These are phyloP conservation scores for Galeopsis tetrahit DNA, from an alignment of 257 asterid genomes.

Conservation along the genomic window DNA sequence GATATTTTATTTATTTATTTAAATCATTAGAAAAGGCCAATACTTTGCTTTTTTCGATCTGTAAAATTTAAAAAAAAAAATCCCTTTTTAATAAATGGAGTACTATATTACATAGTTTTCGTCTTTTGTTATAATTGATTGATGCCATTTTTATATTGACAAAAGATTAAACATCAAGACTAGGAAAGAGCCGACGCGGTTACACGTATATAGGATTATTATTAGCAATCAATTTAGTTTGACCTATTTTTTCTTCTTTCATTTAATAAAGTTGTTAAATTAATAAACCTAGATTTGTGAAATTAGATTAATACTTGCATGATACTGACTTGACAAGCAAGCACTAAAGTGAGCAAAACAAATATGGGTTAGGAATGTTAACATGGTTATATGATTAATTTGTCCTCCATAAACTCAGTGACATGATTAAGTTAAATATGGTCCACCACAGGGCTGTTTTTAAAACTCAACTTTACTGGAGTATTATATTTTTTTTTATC, in stretches of 20 bases:
- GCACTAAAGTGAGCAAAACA: not conserved
- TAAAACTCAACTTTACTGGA: not conserved
- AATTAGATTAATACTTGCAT: not conserved
- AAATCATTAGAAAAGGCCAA: slow-evolving; percentile 34
- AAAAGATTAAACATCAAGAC: not conserved
- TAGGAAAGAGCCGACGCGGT: not conserved
- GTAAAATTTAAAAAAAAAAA: not conserved
- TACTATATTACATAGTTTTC: not conserved
- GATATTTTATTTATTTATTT: slow-evolving; percentile 8
- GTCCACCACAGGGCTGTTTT: no score
- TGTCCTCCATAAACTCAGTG: no score
- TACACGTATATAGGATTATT: slow-evolving; percentile 15
- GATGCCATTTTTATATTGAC: not conserved
- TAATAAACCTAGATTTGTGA: not conserved
- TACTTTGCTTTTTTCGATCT: slow-evolving; percentile 24
- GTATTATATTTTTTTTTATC: no score
- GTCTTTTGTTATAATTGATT: not conserved
- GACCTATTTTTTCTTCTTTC: slow-evolving; percentile 15
- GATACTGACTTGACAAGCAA: slow-evolving; percentile 26
- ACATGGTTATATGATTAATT: slow-evolving; percentile 10
- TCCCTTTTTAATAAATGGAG: not conserved
- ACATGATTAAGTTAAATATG: no score
- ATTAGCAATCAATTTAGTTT: not conserved
- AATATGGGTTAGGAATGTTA: slow-evolving; percentile 3
- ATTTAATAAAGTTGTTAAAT: not conserved